phyloP scores from a whole-genome alignment of 805 yeast species.

The Kluyveromyces aestuarii region DNA sequence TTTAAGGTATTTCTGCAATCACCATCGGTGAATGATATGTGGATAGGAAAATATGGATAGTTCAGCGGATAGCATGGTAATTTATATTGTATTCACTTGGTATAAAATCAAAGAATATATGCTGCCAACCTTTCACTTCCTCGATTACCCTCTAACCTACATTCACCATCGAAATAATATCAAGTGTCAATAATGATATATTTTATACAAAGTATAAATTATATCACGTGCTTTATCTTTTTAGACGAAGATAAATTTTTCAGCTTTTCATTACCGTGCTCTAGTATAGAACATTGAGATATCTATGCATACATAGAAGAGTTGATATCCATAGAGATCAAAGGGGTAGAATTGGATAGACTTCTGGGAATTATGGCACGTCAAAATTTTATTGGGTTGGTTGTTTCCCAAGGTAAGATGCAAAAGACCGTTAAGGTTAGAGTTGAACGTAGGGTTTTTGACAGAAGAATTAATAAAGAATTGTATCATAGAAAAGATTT shows the following conservation, averaged over 20 bases:
- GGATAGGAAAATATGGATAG: too few species aligned
- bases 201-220: too few species aligned
- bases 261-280: not conserved
- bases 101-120: too few species aligned
- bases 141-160: too few species aligned
- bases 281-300: not conserved
- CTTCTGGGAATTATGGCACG: slow-evolving; percentile 51
- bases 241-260: not conserved
- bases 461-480: slow-evolving; percentile 64
- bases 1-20: too few species aligned
- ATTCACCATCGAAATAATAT: too few species aligned
- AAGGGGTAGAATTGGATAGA: not conserved
- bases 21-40: too few species aligned
- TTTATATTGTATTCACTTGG: too few species aligned
- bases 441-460: slow-evolving; percentile 67
- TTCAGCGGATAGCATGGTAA: too few species aligned
- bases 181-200: too few species aligned
- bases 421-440: slow-evolving; percentile 90
- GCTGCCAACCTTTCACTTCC: too few species aligned
- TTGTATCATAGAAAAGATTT: slow-evolving; percentile 71
- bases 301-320: not conserved
- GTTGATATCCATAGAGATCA: not conserved
- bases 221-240: not conserved
- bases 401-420: slow-evolving; percentile 94
- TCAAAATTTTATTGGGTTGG: slow-evolving; percentile 87